phyloP scores from a whole-genome alignment of 768 basidiomycete genomes.

The Phaeotremella skinneri region DNA sequence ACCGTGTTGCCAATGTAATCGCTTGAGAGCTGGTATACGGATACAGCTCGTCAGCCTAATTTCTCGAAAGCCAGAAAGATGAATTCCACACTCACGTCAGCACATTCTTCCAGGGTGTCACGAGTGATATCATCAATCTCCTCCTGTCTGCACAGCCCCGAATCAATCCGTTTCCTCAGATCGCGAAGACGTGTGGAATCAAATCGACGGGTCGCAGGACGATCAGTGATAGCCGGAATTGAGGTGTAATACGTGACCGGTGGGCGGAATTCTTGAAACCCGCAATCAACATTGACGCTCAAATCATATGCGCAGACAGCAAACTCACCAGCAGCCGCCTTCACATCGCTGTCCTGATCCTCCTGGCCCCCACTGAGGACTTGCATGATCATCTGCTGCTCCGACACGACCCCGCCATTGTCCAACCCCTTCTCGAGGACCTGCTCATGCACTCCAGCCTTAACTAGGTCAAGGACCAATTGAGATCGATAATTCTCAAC shows the following conservation, averaged over 20 bases:
- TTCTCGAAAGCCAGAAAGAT: background rate
- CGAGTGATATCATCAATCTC: slow-evolving; percentile 87
- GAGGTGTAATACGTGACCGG: slow-evolving; percentile 95
- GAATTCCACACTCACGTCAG: slow-evolving; percentile 57
- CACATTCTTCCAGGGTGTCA: slow-evolving; percentile 92
- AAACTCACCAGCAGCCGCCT: slow-evolving; percentile 76
- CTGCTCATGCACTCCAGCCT: slow-evolving; percentile 48
- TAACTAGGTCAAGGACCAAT: slow-evolving; percentile 55
- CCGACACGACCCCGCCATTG: slow-evolving; percentile 63
- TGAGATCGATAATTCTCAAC: slow-evolving; percentile 94
- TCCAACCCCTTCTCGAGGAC: slow-evolving; percentile 51
- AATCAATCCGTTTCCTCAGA: slow-evolving; percentile 87
- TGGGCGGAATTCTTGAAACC: slow-evolving; percentile 78
- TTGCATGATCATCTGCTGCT: slow-evolving; percentile 96
- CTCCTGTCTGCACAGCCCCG: slow-evolving; percentile 74
- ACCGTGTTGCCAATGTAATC: slow-evolving; percentile 99
- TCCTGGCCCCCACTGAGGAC: slow-evolving; percentile 74
- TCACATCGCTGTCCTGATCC: slow-evolving; percentile 80
- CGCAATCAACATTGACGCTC: background rate
- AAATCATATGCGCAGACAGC: background rate
- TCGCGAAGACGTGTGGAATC: slow-evolving; percentile 92
- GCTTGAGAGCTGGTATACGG: slow-evolving; percentile 62
- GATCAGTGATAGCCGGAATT: slow-evolving; percentile 84
- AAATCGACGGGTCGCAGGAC: slow-evolving; percentile 80
- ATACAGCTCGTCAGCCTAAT: background rate